Percentiles rank a stretch among this genome's conserved stretches.
phyloP scores from a whole-genome alignment of 2,329 filamentous ascomycete genomes.

The Seiridium cupressi region DNA sequence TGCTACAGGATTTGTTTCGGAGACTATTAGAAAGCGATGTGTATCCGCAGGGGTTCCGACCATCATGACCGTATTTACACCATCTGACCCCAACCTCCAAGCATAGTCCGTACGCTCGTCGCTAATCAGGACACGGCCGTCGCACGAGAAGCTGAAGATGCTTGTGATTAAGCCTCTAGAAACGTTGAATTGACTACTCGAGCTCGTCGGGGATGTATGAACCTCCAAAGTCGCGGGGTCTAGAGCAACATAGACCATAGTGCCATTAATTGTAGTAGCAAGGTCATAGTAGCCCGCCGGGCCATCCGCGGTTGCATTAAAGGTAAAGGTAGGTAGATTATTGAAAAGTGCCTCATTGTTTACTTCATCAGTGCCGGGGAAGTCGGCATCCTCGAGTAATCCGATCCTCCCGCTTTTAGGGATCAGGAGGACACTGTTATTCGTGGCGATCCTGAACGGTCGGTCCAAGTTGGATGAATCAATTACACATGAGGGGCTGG shows the following conservation, averaged over 20 bases:
- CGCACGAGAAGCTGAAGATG: constrained; percentile 5
- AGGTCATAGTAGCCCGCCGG: not conserved
- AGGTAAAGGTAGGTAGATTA: not conserved
- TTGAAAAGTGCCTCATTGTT: not conserved
- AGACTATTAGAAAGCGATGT: not conserved
- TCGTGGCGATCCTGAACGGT: not conserved
- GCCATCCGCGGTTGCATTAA: not conserved
- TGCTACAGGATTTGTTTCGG: not conserved
- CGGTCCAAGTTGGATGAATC: not conserved
- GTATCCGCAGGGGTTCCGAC: not conserved
- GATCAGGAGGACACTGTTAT: not conserved
- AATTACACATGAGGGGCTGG: not conserved
- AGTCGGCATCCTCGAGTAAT: not conserved
- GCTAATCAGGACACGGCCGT: not conserved
- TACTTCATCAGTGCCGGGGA: not conserved
- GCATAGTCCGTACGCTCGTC: not conserved
- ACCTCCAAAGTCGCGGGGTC: not conserved
- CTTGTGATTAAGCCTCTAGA: not conserved
- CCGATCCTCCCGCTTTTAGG: not conserved
- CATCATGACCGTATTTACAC: not conserved
- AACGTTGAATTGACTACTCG: not conserved
- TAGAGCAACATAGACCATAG: not conserved
- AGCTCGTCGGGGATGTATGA: not conserved
- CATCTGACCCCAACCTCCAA: not conserved
- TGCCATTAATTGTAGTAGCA: not conserved